These are phyloP conservation scores for Acanthamoeba castellanii DNA, from an alignment of 208 protist species.

Conservation along the genomic window DNA sequence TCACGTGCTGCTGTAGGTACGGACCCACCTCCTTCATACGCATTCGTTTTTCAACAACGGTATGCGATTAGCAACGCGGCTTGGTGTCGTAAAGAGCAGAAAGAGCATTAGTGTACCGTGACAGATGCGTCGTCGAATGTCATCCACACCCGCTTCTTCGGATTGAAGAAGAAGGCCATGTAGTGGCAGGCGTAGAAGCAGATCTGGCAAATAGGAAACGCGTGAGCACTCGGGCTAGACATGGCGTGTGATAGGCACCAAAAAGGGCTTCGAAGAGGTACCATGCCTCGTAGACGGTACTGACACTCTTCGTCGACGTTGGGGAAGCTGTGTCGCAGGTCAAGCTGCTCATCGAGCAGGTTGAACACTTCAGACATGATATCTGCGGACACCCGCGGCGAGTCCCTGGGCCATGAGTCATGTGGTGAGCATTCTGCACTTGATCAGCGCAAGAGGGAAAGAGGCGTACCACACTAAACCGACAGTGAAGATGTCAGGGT, in stretches of 20 bases:
- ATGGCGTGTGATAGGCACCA: not conserved
- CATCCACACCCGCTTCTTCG: slow-evolving; percentile 1
- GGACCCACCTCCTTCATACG: not conserved
- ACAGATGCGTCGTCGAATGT: slow-evolving; percentile 26
- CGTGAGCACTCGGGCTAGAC: not conserved
- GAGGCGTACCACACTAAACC: slow-evolving; percentile 21
- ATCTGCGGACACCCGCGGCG: not conserved
- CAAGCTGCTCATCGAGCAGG: slow-evolving; percentile 19
- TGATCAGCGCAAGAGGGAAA: not conserved
- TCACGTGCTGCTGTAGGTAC: slow-evolving; percentile 9
- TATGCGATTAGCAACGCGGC: not conserved
- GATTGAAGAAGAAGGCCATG: slow-evolving; percentile 41
- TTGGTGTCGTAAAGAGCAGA: not conserved
- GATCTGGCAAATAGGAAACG: not conserved
- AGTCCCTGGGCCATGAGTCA: not conserved
- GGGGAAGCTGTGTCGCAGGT: not conserved
- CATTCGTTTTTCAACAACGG: not conserved
- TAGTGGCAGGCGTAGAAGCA: slow-evolving; percentile 42
- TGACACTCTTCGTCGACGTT: not conserved
- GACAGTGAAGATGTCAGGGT: slow-evolving; percentile 20
- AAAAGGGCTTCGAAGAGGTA: not conserved
- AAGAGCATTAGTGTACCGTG: not conserved
- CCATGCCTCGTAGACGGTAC: not conserved
- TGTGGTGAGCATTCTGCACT: not conserved
- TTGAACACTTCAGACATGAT: not conserved